Percentiles rank a stretch among this genome's conserved stretches.
phyloP scores from a whole-genome alignment of 768 basidiomycete species.

The Xerocomus brunneocitrinus region DNA sequence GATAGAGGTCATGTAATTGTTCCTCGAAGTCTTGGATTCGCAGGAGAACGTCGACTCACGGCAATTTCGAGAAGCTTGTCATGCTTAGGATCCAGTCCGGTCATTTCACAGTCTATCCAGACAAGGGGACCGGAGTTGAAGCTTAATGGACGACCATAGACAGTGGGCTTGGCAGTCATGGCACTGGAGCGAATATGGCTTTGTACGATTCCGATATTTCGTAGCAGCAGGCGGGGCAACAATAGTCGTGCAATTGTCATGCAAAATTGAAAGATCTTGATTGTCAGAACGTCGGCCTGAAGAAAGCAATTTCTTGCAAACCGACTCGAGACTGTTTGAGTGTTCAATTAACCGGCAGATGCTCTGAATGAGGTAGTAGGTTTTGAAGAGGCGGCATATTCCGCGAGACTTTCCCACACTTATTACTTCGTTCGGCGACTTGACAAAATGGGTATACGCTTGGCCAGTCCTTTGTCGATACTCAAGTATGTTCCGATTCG shows the following conservation, averaged over 20 bases:
- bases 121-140: conserved; percentile 17
- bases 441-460: too few relatives aligned
- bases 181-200: not conserved
- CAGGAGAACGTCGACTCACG: conserved; percentile 23
- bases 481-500: too few relatives aligned
- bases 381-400: too few relatives aligned
- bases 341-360: not conserved
- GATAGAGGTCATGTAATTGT: not conserved
- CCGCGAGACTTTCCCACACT: too few relatives aligned
- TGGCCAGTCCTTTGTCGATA: too few relatives aligned
- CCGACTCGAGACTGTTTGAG: not conserved
- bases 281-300: not conserved
- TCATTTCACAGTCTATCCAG: conserved; percentile 91
- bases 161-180: conserved; percentile 1
- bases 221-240: not conserved
- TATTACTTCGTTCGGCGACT: too few relatives aligned
- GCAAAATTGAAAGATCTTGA: too few relatives aligned
- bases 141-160: not conserved
- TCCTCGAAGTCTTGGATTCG: too few relatives aligned
- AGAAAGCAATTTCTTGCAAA: not conserved
- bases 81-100: conserved; percentile 60
- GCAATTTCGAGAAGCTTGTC: conserved; percentile 82
- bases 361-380: too few relatives aligned
- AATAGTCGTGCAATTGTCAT: conserved; percentile 3
- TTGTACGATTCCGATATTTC: not conserved